phyloP scores from a whole-genome alignment of 1,284 basidiomycete species.

The Mycena citricolor region DNA sequence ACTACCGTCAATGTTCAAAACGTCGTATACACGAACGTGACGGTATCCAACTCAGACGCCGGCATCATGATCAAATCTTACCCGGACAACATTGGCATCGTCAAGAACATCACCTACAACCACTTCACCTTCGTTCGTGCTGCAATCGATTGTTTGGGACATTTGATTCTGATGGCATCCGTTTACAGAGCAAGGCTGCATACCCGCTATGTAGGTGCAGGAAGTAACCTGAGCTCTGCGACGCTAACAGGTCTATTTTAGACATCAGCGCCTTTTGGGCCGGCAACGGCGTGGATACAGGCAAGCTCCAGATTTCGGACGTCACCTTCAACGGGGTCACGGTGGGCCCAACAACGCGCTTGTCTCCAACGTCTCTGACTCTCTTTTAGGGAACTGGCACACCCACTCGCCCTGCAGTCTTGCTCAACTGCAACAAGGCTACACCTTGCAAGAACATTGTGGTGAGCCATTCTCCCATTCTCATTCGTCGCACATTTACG shows the following conservation, averaged over 20 bases:
- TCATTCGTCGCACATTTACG: too few relatives aligned
- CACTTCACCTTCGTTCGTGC: too few relatives aligned
- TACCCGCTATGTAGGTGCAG: too few relatives aligned
- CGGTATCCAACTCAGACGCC: conserved; percentile 25
- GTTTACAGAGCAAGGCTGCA: too few relatives aligned
- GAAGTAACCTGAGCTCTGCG: too few relatives aligned
- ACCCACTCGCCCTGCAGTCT: conserved; percentile 23
- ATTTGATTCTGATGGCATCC: too few relatives aligned
- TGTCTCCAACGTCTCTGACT: neutral
- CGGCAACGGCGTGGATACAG: conserved; percentile 22
- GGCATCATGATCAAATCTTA: conserved; percentile 26
- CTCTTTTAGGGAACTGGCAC: conserved; percentile 22
- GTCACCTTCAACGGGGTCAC: conserved; percentile 22
- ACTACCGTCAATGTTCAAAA: conserved; percentile 22
- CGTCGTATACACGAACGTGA: conserved; percentile 24
- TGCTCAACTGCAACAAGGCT: conserved; percentile 24
- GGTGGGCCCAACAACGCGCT: neutral
- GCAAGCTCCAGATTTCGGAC: conserved; percentile 19
- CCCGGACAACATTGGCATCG: conserved; percentile 25
- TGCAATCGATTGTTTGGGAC: too few relatives aligned
- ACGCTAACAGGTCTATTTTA: too few relatives aligned
- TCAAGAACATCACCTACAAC: conserved; percentile 25
- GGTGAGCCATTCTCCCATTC: conserved; percentile 7
- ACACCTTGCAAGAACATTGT: conserved; percentile 22
- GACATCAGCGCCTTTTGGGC: too few relatives aligned